These are phyloP conservation scores for Candida rishiriensis DNA, from an alignment of 805 yeast genomes.

Conservation along the genomic window DNA sequence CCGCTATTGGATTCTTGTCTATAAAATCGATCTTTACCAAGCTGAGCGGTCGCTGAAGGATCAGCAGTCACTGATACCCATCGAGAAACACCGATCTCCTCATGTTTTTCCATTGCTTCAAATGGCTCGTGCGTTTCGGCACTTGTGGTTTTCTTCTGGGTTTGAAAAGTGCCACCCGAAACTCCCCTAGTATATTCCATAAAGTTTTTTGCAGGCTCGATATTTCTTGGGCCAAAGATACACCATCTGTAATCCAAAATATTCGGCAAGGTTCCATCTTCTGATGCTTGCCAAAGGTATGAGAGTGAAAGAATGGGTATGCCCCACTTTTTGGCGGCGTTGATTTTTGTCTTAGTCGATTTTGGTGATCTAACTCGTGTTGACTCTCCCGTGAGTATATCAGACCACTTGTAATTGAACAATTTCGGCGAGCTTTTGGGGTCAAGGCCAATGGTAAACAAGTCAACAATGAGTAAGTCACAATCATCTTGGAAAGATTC, in stretches of 20 bases:
- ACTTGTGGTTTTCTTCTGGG: conserved; percentile 5
- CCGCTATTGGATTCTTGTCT: neutral
- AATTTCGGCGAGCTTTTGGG: conserved; percentile 37
- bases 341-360: conserved; percentile 49
- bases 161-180: conserved; percentile 18
- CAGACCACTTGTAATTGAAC: conserved; percentile 34
- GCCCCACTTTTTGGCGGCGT: conserved; percentile 53
- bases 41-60: neutral
- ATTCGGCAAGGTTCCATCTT: conserved; percentile 35
- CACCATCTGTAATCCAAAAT: conserved; percentile 50
- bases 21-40: no score
- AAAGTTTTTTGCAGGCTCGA: conserved; percentile 18
- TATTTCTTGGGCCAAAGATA: conserved; percentile 37
- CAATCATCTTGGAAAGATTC: conserved; percentile 46
- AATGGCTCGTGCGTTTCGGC: neutral
- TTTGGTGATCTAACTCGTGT: conserved; percentile 16
- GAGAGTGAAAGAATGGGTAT: conserved; percentile 57
- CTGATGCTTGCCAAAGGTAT: conserved; percentile 49
- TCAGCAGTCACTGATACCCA: neutral
- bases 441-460: conserved; percentile 40
- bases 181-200: conserved; percentile 18
- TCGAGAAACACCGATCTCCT: no score
- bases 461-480: conserved; percentile 54
- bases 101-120: no score
- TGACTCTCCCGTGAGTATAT: conserved; percentile 17